Conservation (phyloP, 2,329 filamentous ascomycete genomes). For the Coniochaeta prunicola region DNA sequence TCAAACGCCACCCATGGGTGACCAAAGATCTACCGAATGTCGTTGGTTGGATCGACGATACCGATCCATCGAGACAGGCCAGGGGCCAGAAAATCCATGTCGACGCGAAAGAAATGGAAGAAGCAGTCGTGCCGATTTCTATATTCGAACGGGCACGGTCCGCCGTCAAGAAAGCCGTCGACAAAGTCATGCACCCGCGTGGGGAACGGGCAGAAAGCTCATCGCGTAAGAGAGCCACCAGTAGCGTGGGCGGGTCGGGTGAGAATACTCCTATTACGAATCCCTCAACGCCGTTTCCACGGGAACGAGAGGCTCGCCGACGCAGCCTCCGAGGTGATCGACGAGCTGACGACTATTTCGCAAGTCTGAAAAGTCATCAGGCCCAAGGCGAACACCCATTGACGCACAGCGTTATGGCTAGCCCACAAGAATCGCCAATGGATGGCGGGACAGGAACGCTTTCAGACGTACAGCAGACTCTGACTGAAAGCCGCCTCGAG, state of each 20-base stretch:
- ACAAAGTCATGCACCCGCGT: constrained; percentile 56
- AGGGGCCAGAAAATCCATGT: constrained; percentile 85
- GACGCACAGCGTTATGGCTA: constrained; percentile 66
- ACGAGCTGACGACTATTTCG: constrained; percentile 48
- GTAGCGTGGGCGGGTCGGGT: constrained; percentile 58
- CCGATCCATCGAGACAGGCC: constrained; percentile 71
- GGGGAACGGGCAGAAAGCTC: constrained; percentile 49
- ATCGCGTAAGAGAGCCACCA: constrained; percentile 48
- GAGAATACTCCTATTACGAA: constrained; percentile 42
- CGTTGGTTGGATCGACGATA: constrained; percentile 83
- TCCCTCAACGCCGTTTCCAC: constrained; percentile 43
- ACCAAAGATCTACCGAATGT: constrained; percentile 69
- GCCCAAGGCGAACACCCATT: constrained; percentile 62
- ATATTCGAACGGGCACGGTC: constrained; percentile 80
- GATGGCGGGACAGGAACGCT: constrained; percentile 12
- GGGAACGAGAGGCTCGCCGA: constrained; percentile 47
- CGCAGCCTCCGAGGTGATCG: constrained; percentile 46
- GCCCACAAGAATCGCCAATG: constrained; percentile 45
- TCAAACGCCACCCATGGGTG: constrained; percentile 93
- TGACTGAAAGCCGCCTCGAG: constrained; percentile 4
- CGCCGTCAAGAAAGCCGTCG: constrained; percentile 61
- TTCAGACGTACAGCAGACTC: constrained; percentile 10
- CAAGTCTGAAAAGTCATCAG: constrained; percentile 24
- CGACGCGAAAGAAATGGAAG: constrained; percentile 81
- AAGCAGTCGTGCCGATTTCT: constrained; percentile 82